Evolutionary conservation across 495 filamentous ascomycete species (phyloP).

Genomic region (Talaromyces adpressus): DNA sequence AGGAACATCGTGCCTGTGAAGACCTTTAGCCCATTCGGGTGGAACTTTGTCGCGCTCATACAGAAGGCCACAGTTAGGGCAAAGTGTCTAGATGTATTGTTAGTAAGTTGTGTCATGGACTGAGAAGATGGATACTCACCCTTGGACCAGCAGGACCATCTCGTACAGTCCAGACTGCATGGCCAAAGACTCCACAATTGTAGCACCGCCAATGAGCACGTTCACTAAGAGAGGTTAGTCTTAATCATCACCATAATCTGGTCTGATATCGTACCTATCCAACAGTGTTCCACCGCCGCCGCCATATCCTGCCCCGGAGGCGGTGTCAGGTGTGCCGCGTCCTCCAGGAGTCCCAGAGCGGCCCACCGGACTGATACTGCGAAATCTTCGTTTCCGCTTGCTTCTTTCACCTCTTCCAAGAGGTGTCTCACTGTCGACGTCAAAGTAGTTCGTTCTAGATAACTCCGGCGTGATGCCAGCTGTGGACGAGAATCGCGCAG

Average conservation of each 20-base stretch:
- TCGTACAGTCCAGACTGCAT: constrained; percentile 86
- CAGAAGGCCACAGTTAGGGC: constrained; percentile 85
- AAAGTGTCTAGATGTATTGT: constrained; percentile 60
- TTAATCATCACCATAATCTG: not conserved
- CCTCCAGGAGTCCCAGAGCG: constrained; percentile 62
- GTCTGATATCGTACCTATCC: constrained; percentile 50
- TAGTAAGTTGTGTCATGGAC: not conserved
- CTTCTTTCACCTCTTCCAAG: constrained; percentile 84
- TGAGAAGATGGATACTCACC: constrained; percentile 39
- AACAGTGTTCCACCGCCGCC: constrained; percentile 64
- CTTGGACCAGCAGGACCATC: constrained; percentile 82
- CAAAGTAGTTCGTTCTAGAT: constrained; percentile 53
- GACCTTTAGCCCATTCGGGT: constrained; percentile 74
- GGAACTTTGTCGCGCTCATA: constrained; percentile 82
- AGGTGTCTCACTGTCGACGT: constrained; percentile 53
- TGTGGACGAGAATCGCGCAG: constrained; percentile 82
- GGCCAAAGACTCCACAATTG: constrained; percentile 87
- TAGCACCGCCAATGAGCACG: constrained; percentile 78
- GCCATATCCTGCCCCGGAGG: constrained; percentile 53
- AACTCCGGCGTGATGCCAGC: constrained; percentile 63
- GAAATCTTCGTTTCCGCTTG: constrained; percentile 89
- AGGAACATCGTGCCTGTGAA: constrained; percentile 56
- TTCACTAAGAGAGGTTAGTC: constrained; percentile 46
- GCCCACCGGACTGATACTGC: constrained; percentile 72
- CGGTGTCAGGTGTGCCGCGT: constrained; percentile 68